A percentile compares a stretch with the other conserved stretches of the same genome.
These are phyloP conservation scores for Diaporthe vexans DNA, from an alignment of 2,329 filamentous ascomycete genomes.

Conservation along the genomic window DNA sequence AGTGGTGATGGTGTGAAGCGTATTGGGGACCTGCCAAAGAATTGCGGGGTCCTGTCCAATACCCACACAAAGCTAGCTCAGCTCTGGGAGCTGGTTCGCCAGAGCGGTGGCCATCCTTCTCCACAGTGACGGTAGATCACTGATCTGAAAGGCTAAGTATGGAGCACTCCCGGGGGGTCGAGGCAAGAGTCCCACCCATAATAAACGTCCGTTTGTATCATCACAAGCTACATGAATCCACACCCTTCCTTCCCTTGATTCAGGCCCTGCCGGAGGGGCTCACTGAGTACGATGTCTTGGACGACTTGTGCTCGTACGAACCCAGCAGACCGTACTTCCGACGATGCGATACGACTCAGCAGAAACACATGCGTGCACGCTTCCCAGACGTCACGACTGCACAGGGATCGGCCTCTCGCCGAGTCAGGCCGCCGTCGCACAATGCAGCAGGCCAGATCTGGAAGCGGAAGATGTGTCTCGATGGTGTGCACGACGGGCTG, in stretches of 20 bases:
- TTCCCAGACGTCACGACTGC: conserved; percentile 30
- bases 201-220: conserved; percentile 16
- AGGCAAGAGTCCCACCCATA: conserved; percentile 9
- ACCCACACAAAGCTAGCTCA: conserved; percentile 32
- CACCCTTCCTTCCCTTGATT: neutral
- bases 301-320: neutral
- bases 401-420: conserved; percentile 29
- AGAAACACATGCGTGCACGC: conserved; percentile 6
- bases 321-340: neutral
- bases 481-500: conserved; percentile 1
- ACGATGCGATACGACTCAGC: conserved; percentile 12
- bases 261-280: neutral
- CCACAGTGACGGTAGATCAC: conserved; percentile 36
- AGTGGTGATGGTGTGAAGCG: conserved; percentile 37
- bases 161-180: conserved; percentile 21
- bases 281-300: conserved; percentile 24
- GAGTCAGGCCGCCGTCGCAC: conserved; percentile 38
- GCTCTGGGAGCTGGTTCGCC: conserved; percentile 35
- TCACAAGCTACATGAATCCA: conserved; percentile 14
- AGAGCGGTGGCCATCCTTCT: conserved; percentile 15
- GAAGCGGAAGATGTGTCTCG: conserved; percentile 10
- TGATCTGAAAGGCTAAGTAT: conserved; percentile 26
- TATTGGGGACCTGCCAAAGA: conserved; percentile 29
- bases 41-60: conserved; percentile 38
- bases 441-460: conserved; percentile 40